Evolutionary conservation across 2,329 filamentous ascomycete species (phyloP).

Genomic region (Cladophialophora exuberans): DNA sequence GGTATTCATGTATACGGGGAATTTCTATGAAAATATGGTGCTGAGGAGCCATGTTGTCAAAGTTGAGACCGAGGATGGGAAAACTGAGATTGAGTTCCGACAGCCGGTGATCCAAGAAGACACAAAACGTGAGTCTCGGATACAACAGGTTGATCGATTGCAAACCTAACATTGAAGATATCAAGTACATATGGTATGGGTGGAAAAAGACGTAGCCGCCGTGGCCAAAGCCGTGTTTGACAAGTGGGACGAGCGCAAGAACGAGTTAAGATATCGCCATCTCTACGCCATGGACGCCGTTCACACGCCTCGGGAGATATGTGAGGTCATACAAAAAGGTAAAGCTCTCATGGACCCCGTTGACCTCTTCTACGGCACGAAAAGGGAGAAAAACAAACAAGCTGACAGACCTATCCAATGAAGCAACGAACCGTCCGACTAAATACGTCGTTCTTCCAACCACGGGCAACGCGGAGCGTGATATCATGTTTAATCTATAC

Average conservation of each 20-base stretch:
- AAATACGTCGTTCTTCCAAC: constrained; percentile 29
- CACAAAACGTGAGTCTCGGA: constrained; percentile 16
- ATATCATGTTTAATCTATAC: constrained; percentile 34
- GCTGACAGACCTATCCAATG: background rate
- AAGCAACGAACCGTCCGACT: constrained; percentile 30
- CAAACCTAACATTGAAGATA: background rate
- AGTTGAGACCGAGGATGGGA: constrained; percentile 15
- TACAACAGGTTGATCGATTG: background rate
- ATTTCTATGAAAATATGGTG: constrained; percentile 30
- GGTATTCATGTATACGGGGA: constrained; percentile 30
- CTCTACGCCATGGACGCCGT: constrained; percentile 23
- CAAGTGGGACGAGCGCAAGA: constrained; percentile 30
- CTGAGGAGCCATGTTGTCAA: constrained; percentile 17
- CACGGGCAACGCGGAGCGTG: constrained; percentile 32
- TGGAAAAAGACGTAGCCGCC: constrained; percentile 27
- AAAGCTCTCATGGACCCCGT: background rate
- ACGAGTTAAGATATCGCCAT: constrained; percentile 18
- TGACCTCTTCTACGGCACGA: background rate
- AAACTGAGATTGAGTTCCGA: constrained; percentile 22
- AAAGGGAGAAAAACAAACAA: background rate
- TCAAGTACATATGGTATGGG: constrained; percentile 29
- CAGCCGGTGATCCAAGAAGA: constrained; percentile 24
- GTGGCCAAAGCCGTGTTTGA: constrained; percentile 30
- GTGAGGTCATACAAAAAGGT: constrained; percentile 18
- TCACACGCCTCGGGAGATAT: constrained; percentile 18